Conservation (phyloP, 2,329 filamentous ascomycete species). For the Colletotrichum abscissum region DNA sequence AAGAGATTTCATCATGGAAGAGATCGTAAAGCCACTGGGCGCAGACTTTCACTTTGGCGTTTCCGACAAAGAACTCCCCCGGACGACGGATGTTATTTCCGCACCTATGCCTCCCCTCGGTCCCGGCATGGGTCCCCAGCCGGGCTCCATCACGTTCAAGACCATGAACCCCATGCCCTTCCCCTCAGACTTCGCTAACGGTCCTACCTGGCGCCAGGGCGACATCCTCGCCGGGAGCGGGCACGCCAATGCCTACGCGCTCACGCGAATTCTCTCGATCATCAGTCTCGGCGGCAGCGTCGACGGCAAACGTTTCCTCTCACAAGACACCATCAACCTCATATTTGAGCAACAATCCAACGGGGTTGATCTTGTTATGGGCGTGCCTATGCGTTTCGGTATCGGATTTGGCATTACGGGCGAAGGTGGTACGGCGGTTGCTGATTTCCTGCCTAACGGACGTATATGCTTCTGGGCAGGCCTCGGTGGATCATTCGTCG, state of each 20-base stretch:
- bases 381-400: constrained; percentile 49
- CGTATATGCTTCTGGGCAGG: constrained; percentile 53
- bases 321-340: constrained; percentile 51
- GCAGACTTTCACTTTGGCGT: constrained; percentile 60
- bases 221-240: constrained; percentile 57
- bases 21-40: constrained; percentile 51
- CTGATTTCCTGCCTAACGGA: constrained; percentile 46
- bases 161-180: constrained; percentile 42
- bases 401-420: constrained; percentile 52
- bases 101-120: constrained; percentile 41
- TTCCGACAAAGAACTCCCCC: constrained; percentile 51
- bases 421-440: constrained; percentile 39
- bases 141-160: constrained; percentile 44
- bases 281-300: constrained; percentile 38
- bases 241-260: constrained; percentile 54
- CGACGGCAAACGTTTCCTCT: constrained; percentile 46
- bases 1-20: constrained; percentile 49
- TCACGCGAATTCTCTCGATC: constrained; percentile 53
- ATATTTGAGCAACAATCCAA: constrained; percentile 56
- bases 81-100: constrained; percentile 46
- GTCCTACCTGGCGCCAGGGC: constrained; percentile 47
- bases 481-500: constrained; percentile 54
- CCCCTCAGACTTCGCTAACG: constrained; percentile 38
- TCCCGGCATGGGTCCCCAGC: constrained; percentile 34
- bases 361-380: constrained; percentile 54